Evolutionary conservation across 2,329 filamentous ascomycete genomes (phyloP).

Genomic region (Phaeoacremonium minimum): DNA sequence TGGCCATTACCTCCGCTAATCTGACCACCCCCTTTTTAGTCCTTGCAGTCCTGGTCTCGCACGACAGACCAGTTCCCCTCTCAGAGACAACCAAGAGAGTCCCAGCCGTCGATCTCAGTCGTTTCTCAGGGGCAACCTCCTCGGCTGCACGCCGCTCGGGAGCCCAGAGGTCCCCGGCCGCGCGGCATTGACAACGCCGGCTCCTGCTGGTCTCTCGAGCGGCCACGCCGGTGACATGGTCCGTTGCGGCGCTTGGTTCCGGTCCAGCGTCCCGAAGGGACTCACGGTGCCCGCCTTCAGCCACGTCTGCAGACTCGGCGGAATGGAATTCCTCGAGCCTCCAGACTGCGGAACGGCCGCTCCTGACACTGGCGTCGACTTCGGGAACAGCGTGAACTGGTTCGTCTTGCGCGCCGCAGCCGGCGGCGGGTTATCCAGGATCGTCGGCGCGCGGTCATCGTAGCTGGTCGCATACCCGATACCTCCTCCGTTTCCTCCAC

Average conservation of each 20-base stretch:
- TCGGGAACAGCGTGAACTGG: constrained; percentile 21
- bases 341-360: constrained; percentile 1
- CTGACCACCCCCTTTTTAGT: too few species aligned
- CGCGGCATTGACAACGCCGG: constrained; percentile 12
- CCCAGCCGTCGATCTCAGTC: too few species aligned
- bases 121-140: constrained; percentile 6
- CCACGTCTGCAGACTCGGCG: constrained; percentile 24
- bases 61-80: too few species aligned
- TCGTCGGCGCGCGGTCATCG: constrained; percentile 4
- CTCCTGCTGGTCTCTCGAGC: constrained; percentile 8
- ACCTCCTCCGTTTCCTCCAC: neutral
- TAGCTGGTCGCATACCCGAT: constrained; percentile 15
- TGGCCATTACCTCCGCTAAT: too few species aligned
- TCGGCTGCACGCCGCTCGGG: constrained; percentile 8
- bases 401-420: constrained; percentile 5
- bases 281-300: constrained; percentile 25
- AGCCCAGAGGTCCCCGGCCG: constrained; percentile 4
- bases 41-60: too few species aligned
- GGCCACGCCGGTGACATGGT: constrained; percentile 6
- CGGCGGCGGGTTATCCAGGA: constrained; percentile 8
- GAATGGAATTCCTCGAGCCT: constrained; percentile 10
- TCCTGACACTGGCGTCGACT: constrained; percentile 1
- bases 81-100: too few species aligned
- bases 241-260: neutral
- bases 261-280: constrained; percentile 24